Percentiles rank a stretch among this genome's conserved stretches.
Conservation (phyloP, 2,329 filamentous ascomycete species). For the Colletotrichum sp. region DNA sequence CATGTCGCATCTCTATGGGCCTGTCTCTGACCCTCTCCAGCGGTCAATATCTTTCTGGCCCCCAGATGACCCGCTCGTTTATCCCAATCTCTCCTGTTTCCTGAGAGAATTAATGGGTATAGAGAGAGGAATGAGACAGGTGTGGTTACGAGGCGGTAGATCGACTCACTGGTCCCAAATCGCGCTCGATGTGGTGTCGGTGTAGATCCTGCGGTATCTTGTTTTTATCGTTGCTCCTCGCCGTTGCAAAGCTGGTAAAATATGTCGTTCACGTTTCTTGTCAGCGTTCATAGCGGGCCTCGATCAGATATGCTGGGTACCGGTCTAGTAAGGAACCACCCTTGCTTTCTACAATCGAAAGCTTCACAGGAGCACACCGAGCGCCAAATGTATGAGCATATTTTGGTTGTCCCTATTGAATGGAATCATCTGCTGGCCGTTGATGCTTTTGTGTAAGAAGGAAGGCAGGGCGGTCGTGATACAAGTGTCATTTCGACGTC, state of each 20-base stretch:
- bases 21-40: not conserved
- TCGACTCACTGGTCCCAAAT: not conserved
- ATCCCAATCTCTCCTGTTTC: not conserved
- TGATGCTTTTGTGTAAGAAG: not conserved
- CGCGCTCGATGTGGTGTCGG: not conserved
- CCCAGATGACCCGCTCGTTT: not conserved
- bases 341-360: not conserved
- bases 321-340: not conserved
- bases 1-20: not conserved
- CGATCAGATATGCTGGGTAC: not conserved
- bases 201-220: not conserved
- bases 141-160: not conserved
- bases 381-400: not conserved
- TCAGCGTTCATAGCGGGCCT: not conserved
- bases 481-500: not conserved
- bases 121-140: not conserved
- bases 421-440: not conserved
- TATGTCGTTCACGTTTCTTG: not conserved
- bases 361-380: not conserved
- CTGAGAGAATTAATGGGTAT: fast-evolving
- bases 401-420: not conserved
- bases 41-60: not conserved
- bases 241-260: not conserved
- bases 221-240: not conserved
- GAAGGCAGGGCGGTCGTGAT: not conserved